Conservation (phyloP, 2,329 filamentous ascomycete species). For the Parascedosporium putredinis region DNA sequence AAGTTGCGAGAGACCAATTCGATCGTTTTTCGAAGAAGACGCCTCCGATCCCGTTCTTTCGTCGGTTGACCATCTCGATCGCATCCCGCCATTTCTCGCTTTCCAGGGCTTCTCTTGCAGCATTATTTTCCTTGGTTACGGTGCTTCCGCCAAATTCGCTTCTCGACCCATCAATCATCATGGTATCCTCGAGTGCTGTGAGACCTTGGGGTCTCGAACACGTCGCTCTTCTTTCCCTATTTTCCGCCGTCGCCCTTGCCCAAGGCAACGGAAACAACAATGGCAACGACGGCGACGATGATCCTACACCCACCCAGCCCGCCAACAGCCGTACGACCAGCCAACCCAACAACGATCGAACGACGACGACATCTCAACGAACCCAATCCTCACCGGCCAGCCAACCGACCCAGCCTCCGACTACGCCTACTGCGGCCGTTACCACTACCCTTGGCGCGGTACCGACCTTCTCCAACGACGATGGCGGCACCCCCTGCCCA, state of each 20-base stretch:
- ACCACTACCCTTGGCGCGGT: conserved; percentile 15
- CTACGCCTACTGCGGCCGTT: conserved; percentile 13
- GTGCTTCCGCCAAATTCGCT: no score
- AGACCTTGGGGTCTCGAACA: conserved; percentile 5
- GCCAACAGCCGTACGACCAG: conserved; percentile 8
- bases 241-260: conserved; percentile 22
- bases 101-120: background rate
- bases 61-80: no score
- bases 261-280: conserved; percentile 15
- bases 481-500: background rate
- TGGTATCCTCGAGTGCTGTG: background rate
- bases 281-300: conserved; percentile 4
- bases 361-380: conserved; percentile 8
- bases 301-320: background rate
- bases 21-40: no score
- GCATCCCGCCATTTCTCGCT: background rate
- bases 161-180: background rate
- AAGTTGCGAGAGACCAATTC: no score
- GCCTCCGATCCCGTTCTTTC: no score
- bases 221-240: conserved; percentile 15
- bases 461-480: conserved; percentile 11
- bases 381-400: background rate
- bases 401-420: conserved; percentile 4
- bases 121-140: background rate
- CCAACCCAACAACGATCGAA: conserved; percentile 7